Evolutionary conservation across 257 asterid genomes (phyloP), one percentile per base, ranked within the genome.

Genomic region (Nicotiana knightiana): DNA sequence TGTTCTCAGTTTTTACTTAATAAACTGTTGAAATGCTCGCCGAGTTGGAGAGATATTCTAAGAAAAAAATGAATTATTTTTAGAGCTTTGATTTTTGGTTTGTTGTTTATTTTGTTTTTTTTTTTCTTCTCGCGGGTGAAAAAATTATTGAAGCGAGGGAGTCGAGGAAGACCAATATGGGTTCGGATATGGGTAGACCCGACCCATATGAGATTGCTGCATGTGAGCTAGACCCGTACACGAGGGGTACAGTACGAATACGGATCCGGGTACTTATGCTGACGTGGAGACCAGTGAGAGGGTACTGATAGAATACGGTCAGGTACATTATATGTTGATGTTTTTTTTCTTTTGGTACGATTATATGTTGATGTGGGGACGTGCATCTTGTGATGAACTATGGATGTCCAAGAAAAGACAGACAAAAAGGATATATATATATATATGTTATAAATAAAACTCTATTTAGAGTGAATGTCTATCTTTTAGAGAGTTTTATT

Each of bases 231-330:
- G 78, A 70, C 78, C 37, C 78, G 59, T 70, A 57, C 58, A 10
- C 46, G 24, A 3, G 65, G 58, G 58, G 58, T 70, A 70, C 78
- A 70, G 39, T 61, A 46, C 62, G 43, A 51, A 65, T 79, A 79
- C 75, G 82, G 82, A 62, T 79, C 48, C 82, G 82, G 58, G 58
- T 70, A 43, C 35, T 70, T 70, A 2, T 70, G 77, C 57, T 68
- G 33, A 68, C 77, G 55, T 68, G 77, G 77, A 39, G 1, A 39
- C 1, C 46, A 1, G 46, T 39, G 46, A 9, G 46, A 39, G 46
- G 46, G 46, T 39, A 39, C 46, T 39, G 10, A 6, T 39, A 39
- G 46, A 39, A 39, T 39, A 39, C 46, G 46, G 46, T 39, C 46
- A 6, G 46, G 46, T 39, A 39, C 46, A 39, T 7, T 39, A 39